Evolutionary conservation across 805 yeast species (phyloP), one percentile per base, ranked within the genome.

Genomic region (Barnettozyma wickerhamii): DNA sequence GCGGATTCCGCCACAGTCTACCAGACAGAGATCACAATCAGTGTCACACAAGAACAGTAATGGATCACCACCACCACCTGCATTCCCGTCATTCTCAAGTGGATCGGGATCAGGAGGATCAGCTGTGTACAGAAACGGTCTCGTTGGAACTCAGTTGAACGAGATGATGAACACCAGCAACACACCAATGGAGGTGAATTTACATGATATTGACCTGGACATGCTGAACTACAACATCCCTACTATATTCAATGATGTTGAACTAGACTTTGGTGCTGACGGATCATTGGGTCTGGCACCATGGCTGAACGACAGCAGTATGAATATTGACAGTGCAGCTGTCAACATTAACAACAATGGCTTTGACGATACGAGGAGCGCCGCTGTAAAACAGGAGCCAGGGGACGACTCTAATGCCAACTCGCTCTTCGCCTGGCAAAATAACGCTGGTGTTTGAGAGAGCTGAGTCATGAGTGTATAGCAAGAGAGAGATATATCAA

Each of bases 211-310:
- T 18, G 46, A 47, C 12, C 27, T 33, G 4, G 48, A 49, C 15
- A 19, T 45, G 17, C 40, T 45, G 30, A 45, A 45, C 19, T 36
- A 40, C 26, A 41, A 41, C 26, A 28, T 36, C 6, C 43, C 35
- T 24, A 35, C 32, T n/a, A 35, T 33, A 10, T 33, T 45, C 33
- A 53, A 54, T 30, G 49, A 50, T 41, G 42, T 55, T 2, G 66
- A 64, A 40, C 62, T 60, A 50, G 88, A 81, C 43, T 83, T 81
- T 58, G 84, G 83, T n/a, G 87, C 87, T 3, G 93, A 84, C 62
- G 91, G 88, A 1, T 84, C 91, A 0, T 62, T 84, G 30, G 91
- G 91, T 1, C 63, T 84, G 40, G 88, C 85, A 2, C 84, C 84
- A 9, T 71, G 83, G 51, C 60, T 84, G 42, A 83, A 77, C 30